Base-by-base conservation (phyloP, 2,329 filamentous ascomycete genomes). In the Fonsecaea erecta region DNA sequence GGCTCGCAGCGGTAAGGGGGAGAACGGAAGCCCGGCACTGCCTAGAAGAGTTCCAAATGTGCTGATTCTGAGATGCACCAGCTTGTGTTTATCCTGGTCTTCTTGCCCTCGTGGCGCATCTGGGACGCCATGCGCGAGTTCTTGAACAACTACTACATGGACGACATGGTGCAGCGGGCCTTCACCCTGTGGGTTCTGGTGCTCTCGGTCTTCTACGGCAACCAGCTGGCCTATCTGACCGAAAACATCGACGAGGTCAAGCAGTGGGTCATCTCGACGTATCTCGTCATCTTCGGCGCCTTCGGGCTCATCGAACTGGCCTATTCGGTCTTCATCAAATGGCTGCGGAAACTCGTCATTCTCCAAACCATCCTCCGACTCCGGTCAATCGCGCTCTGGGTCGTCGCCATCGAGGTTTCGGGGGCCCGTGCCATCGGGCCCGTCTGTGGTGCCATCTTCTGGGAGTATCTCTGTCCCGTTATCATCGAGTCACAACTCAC, bases 91-190 rank as follows among this genome's bases (percentile, higher is more conserved):
- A 76, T 83, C 40, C 76, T 83, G 52, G 80, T 82, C 37, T 80
- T 82, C 46, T 74, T 80, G 12, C 81, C 81, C 8, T 80, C 80
- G 62, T 83, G 81, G 81, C 79, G 83, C 64, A 80, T 83, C 57
- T 83, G 81, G 82, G 77, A 76, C 40, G 82, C 83, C 64, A 75
- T 83, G 21, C 79, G 81, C 64, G 81, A 83, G 72, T 74, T 83
- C 63, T 83, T 83, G 81, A 83, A 83, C 73, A 81, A 80, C 9
- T 83, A 82, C 73, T 83, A 83, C 71, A 83, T 81, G 61, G 81
- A 83, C 65, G 82, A 83, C 66, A 70, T 83, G 24, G 66, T 77
- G 1, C 81, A 83, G 68, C 79, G 82, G 6, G 70, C 81, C 26
- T 71, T 81, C 37, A 81, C 83, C 60, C 75, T 83, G 18, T 83